Conservation (phyloP, 2,329 filamentous ascomycete species). For the Herpotrichia juniperi region DNA sequence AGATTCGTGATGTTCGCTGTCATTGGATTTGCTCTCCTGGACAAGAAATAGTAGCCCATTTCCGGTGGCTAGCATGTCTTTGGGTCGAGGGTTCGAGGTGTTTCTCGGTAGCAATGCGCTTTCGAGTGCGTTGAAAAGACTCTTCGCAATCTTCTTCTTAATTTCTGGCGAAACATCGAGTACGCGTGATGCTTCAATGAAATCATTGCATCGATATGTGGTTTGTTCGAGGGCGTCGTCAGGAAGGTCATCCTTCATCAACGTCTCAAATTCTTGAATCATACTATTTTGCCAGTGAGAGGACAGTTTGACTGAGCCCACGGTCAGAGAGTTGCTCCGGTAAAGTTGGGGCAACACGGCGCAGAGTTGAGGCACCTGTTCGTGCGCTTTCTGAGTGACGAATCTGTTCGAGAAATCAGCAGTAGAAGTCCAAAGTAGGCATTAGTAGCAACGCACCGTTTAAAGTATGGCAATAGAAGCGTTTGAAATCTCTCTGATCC, state of each 20-base stretch:
- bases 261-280: constrained; percentile 69
- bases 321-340: constrained; percentile 25
- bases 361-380: constrained; percentile 36
- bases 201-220: constrained; percentile 36
- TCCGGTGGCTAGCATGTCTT: constrained; percentile 69
- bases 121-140: constrained; percentile 28
- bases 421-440: not conserved
- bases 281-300: constrained; percentile 53
- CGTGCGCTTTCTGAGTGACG: constrained; percentile 57
- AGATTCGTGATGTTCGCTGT: constrained; percentile 42
- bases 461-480: constrained; percentile 80
- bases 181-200: constrained; percentile 31
- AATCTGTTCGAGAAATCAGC: constrained; percentile 61
- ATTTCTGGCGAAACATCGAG: constrained; percentile 26
- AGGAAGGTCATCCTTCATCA: constrained; percentile 34
- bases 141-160: constrained; percentile 23
- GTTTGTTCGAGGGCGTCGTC: constrained; percentile 15
- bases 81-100: constrained; percentile 5
- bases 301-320: constrained; percentile 26
- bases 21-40: constrained; percentile 60
- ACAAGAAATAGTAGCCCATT: constrained; percentile 77
- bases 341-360: constrained; percentile 36
- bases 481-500: constrained; percentile 76
- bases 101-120: constrained; percentile 16
- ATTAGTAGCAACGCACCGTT: constrained; percentile 61